Conservation (phyloP, 139 green algal genomes). For the Marvania coccoides region DNA sequence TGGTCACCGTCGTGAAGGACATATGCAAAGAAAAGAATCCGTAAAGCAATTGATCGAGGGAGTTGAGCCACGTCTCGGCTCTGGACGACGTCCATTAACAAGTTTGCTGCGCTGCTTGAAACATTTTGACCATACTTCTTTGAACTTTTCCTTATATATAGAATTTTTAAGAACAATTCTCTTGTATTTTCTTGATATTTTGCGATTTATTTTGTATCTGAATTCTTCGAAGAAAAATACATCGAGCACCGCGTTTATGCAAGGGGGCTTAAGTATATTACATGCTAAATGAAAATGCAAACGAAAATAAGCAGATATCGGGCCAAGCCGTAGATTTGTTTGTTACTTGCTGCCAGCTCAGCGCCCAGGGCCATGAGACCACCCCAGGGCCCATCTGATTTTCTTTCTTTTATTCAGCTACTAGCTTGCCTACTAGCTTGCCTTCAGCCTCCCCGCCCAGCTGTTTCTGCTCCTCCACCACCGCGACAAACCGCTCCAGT, state of each 20-base stretch:
- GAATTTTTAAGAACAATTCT: too few relatives aligned
- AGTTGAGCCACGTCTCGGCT: not conserved
- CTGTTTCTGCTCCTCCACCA: conserved; percentile 15
- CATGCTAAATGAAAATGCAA: too few relatives aligned
- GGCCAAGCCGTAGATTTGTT: not conserved
- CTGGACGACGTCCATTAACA: not conserved
- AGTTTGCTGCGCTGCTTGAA: not conserved
- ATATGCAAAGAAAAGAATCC: not conserved
- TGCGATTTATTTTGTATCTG: not conserved
- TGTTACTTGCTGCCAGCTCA: not conserved
- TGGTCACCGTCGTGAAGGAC: not conserved
- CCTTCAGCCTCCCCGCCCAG: not conserved
- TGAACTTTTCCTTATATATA: not conserved
- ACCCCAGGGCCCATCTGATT: not conserved
- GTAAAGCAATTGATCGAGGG: not conserved
- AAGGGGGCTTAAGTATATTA: too few relatives aligned
- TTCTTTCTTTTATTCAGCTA: not conserved
- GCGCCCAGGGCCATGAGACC: not conserved
- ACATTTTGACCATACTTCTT: not conserved
- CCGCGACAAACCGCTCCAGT: conserved; percentile 18
- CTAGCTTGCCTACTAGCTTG: not conserved
- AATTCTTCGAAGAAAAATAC: too few relatives aligned
- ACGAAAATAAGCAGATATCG: too few relatives aligned
- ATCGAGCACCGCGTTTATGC: too few relatives aligned
- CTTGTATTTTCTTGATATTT: not conserved